These are phyloP conservation scores for Truncatella angustata DNA, from an alignment of 2,329 filamentous ascomycete genomes.

Conservation along the genomic window DNA sequence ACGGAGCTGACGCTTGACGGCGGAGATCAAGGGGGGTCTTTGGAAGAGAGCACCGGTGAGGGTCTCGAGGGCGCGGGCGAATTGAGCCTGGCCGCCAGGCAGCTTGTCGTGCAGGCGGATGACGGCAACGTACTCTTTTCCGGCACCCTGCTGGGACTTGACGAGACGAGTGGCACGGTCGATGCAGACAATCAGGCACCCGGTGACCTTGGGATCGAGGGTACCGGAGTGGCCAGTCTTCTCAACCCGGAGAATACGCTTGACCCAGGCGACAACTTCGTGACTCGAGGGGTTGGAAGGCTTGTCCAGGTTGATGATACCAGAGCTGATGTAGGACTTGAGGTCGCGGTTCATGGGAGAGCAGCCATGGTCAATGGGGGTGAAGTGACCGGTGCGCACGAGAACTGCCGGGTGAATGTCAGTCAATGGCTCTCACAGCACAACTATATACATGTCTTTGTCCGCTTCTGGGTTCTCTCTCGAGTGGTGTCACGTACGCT, in stretches of 20 bases:
- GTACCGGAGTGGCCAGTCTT: conserved; percentile 99
- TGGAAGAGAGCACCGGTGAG: conserved; percentile 96
- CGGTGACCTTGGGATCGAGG: conserved; percentile 96
- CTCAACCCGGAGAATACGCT: conserved; percentile 90
- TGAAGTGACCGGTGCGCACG: conserved; percentile 93
- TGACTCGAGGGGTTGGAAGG: conserved; percentile 96
- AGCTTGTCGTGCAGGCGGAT: conserved; percentile 95
- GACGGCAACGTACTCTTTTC: conserved; percentile 98
- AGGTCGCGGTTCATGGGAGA: conserved; percentile 89
- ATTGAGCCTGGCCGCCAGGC: conserved; percentile 87
- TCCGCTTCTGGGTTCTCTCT: not conserved
- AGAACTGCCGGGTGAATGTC: conserved; percentile 58
- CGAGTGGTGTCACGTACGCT: conserved; percentile 57
- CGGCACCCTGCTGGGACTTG: conserved; percentile 97
- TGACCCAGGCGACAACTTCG: conserved; percentile 99
- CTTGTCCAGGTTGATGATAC: conserved; percentile 97
- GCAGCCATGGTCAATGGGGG: conserved; percentile 90
- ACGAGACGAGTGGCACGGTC: conserved; percentile 96
- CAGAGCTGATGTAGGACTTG: conserved; percentile 94
- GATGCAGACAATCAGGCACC: conserved; percentile 78
- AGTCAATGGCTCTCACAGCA: conserved; percentile 16
- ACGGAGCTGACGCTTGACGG: conserved; percentile 97
- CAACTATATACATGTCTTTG: not conserved
- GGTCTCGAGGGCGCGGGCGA: conserved; percentile 90
- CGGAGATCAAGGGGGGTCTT: conserved; percentile 93